Percentiles rank a stretch among this genome's conserved stretches.
Conservation (phyloP, 495 filamentous ascomycete genomes). For the Talaromyces thailandensis region DNA sequence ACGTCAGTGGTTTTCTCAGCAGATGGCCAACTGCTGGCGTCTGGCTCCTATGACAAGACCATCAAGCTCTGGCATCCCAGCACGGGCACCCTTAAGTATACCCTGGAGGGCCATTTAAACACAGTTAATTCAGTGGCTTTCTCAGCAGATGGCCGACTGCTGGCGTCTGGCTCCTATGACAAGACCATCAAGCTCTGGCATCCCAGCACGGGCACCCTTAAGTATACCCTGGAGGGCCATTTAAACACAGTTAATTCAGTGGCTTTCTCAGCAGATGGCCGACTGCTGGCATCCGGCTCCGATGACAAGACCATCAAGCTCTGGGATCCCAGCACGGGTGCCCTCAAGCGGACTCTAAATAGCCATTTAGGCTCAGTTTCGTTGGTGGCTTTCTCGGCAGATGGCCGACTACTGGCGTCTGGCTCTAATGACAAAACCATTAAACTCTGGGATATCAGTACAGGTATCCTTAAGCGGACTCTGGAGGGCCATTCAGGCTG, state of each 20-base stretch:
- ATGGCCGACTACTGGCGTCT: constrained; percentile 12
- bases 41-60: constrained; percentile 2
- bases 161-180: constrained; percentile 9
- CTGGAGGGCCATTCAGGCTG: no score
- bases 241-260: neutral
- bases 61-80: constrained; percentile 14
- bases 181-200: constrained; percentile 4
- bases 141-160: constrained; percentile 5
- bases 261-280: constrained; percentile 27
- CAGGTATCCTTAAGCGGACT: neutral
- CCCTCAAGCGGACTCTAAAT: constrained; percentile 6
- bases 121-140: constrained; percentile 6
- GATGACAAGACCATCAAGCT: constrained; percentile 21
- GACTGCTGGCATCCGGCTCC: constrained; percentile 21
- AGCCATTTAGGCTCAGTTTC: neutral
- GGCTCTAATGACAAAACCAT: constrained; percentile 5
- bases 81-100: neutral
- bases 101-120: no score
- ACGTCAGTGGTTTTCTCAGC: neutral
- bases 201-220: neutral
- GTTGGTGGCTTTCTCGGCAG: neutral
- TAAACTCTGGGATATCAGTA: constrained; percentile 14
- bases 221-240: constrained; percentile 8
- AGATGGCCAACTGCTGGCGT: constrained; percentile 12
- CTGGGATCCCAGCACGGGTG: constrained; percentile 8